Base-by-base conservation (phyloP, 2,329 filamentous ascomycete species). In the Aspergillus transmontanensis region DNA sequence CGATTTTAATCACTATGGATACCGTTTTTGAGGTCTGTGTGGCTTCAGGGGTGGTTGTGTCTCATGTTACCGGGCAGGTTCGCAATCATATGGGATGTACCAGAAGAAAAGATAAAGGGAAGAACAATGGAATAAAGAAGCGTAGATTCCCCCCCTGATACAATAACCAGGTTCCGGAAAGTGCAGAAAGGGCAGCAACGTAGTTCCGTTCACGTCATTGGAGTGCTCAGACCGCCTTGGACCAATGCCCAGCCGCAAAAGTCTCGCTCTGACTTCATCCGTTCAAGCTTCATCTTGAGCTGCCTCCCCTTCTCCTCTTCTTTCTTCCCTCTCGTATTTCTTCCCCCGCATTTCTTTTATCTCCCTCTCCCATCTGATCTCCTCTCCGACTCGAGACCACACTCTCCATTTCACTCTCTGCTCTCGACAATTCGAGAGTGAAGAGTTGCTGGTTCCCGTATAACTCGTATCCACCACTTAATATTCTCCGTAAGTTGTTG, bases 271-370 rank as follows among this genome's bases (percentile, higher is more conserved):
- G 58, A 60, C 58, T 60, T 60, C 58, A 54, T 60, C 34, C 26
- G 23, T n/a, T 58, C 23, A 45, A 60, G 32, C 63, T 63, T 64
- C 66, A 68, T 66, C 54, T 36, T 10, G 26, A 58, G 21, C 10
- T 46, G 16, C 43, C 26, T 10, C 12, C 23, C 57, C 34, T 51
- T 26, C 30, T 36, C 57, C 26, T 34, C 39, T 61, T 41, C 56
- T 45, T 30, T 26, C 57, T 45, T 58, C 54, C 46, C 56, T 58
- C 21, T 54, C 30, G 30, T 36, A 39, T 36, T 36, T 12, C 36
- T n/a, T n/a, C 28, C 39, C 39, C 48, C 46, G 58, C 58, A 41
- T 60, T 46, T 41, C n/a, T 43, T 43, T 50, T 53, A 41, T 41
- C 39, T 19, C 19, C 7, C 39, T 59, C 39, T 60, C 41, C 34